phyloP scores from a whole-genome alignment of 345 rosid genomes.

The Microthlaspi erraticum region DNA sequence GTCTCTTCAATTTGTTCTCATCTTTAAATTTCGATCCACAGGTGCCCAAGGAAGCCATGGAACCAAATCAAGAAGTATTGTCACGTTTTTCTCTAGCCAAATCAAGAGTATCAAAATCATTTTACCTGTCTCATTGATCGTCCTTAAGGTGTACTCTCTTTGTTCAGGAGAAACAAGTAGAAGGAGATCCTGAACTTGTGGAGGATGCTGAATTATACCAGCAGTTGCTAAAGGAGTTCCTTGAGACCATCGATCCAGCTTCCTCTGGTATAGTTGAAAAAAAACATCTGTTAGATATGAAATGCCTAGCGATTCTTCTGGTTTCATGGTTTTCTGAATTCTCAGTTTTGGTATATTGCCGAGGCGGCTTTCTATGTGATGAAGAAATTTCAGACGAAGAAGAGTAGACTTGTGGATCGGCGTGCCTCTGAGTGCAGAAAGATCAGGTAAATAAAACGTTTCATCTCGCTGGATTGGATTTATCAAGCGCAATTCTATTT shows the following conservation, averaged over 20 bases:
- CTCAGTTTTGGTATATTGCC: conserved; percentile 41
- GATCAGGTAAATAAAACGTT: conserved; percentile 62
- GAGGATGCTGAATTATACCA: conserved; percentile 91
- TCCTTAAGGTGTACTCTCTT: neutral
- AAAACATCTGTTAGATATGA: conserved; percentile 1
- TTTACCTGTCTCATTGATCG: neutral
- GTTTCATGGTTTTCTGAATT: neutral
- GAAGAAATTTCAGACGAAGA: conserved; percentile 75
- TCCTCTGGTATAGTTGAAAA: conserved; percentile 56
- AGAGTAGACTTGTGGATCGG: conserved; percentile 84
- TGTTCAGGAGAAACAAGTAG: conserved; percentile 58
- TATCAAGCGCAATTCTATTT: too few relatives aligned
- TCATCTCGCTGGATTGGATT: neutral
- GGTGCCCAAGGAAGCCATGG: conserved; percentile 39
- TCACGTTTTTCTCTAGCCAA: conserved; percentile 1
- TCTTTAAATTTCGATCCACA: conserved; percentile 41
- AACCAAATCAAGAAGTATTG: conserved; percentile 58
- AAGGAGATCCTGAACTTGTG: conserved; percentile 87
- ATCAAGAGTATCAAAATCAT: conserved; percentile 38
- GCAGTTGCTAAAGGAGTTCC: conserved; percentile 81
- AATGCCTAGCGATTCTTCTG: neutral
- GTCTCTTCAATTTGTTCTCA: conserved; percentile 32
- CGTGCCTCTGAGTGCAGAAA: conserved; percentile 91
- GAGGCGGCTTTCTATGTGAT: conserved; percentile 75
- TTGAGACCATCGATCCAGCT: conserved; percentile 73